Base-by-base conservation (phyloP, 345 rosid genomes). In the Atalantia buxifolia region DNA sequence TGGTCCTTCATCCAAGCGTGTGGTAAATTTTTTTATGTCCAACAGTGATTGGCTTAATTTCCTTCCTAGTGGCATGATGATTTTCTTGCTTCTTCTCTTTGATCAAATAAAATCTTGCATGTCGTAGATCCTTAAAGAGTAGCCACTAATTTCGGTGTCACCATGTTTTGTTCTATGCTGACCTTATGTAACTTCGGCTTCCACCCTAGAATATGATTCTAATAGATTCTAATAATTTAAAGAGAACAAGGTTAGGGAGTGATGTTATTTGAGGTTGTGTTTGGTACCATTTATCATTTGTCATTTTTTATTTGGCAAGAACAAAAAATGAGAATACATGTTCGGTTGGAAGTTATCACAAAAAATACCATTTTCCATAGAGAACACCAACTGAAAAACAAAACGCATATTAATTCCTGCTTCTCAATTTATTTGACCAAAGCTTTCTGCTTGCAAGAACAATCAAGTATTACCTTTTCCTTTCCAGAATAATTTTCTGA, bases 1-100 rank as follows among this genome's bases (percentile, higher is more conserved):
- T 19, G 83, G 79, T 70, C 87, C 90, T 77, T 87, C 89, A 25
- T 65, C 93, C 22, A 92, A 85, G 75, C 88, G 85, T 63, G 85
- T 68, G 85, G 97, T 92, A 88, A 77, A 76, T 68, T 14, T 66
- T 38, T 74, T 77, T 27, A 21, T 70, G 63, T 78, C 66, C 76
- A 2, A 22, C 33, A 24, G 59, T 64, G 31, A 24, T 75, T 61
- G 40, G 38, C 28, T 35, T 6, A 76, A 28, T 25, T 55, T 53
- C 31, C 21, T 30, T 2, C 36, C 48, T 33, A 25, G 53, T 53
- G 25, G 35, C 35, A 9, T 7, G 48, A 38, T 75, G 63, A 75
- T 76, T 48, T 50, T 63, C 1, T 48, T 35, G 71, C 35, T 65
- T n/a, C 25, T 75, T 60, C 71, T n/a, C 35, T 65, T 25, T 33